Percentiles rank a stretch among this genome's conserved stretches.
Conservation (phyloP, 257 asterid species). For the Solanum etuberosum region DNA sequence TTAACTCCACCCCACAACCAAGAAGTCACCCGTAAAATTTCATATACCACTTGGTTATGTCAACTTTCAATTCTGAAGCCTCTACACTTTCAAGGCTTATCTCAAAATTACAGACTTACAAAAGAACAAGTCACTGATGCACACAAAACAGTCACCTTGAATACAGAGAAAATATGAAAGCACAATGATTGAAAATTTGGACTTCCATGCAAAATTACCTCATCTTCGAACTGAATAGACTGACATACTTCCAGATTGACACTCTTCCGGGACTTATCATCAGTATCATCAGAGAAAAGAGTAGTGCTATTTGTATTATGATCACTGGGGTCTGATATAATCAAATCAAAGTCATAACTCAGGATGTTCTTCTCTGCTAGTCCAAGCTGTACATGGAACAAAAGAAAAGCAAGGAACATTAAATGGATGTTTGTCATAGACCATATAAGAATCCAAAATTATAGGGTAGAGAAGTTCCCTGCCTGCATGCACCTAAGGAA, state of each 20-base stretch:
- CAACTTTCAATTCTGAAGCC: background rate
- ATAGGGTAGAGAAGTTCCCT: background rate
- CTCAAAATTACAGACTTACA: background rate
- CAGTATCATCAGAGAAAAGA: conserved; percentile 91
- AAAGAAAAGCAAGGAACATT: background rate
- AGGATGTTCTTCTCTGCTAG: conserved; percentile 88
- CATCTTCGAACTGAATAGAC: conserved; percentile 51
- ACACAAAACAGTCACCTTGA: background rate
- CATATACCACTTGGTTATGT: background rate
- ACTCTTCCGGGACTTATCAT: conserved; percentile 58
- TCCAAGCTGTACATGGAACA: conserved; percentile 70
- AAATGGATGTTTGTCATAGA: background rate
- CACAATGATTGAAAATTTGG: background rate
- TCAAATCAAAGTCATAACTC: conserved; percentile 74
- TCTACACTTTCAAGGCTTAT: background rate
- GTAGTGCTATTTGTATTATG: conserved; percentile 93
- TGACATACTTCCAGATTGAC: conserved; percentile 45
- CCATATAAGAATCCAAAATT: background rate
- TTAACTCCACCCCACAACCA: background rate
- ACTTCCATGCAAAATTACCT: conserved; percentile 30
- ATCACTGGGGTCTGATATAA: conserved; percentile 86
- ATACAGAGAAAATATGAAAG: background rate
- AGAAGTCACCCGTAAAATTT: background rate
- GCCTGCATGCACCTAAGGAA: background rate
- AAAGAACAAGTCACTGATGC: background rate